These are phyloP conservation scores for Ceratocystis albifundus DNA, from an alignment of 2,329 filamentous ascomycete species.

Conservation along the genomic window DNA sequence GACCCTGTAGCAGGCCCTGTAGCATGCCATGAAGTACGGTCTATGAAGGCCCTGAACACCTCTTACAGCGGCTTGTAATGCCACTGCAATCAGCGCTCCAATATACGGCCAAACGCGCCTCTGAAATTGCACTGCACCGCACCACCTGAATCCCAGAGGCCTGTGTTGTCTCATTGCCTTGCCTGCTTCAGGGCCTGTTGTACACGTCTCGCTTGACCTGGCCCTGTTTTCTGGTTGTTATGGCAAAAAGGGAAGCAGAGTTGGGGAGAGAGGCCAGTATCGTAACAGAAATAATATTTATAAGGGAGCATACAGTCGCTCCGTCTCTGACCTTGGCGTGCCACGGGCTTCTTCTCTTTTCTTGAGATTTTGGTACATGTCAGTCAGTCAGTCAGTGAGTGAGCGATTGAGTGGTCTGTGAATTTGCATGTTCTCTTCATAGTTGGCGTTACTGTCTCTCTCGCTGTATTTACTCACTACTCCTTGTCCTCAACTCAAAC, in stretches of 20 bases:
- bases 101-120: not conserved
- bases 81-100: constrained; percentile 3
- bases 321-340: not conserved
- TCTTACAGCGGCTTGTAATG: not conserved
- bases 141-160: not conserved
- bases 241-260: not conserved
- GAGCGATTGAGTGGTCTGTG: not conserved
- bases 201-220: not conserved
- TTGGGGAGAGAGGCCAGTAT: not conserved
- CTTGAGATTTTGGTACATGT: not conserved
- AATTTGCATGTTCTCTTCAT: not conserved
- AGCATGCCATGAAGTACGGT: not conserved
- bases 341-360: not conserved
- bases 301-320: not conserved
- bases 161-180: not conserved
- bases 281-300: not conserved
- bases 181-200: not conserved
- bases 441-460: not conserved
- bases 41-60: too few relatives aligned
- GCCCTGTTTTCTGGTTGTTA: not conserved
- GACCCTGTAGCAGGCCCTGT: not conserved
- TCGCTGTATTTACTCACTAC: not conserved
- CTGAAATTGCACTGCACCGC: not conserved
- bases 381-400: too few relatives aligned
- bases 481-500: not conserved